phyloP scores from a whole-genome alignment of 306 rosid genomes.

The Geum urbanum region DNA sequence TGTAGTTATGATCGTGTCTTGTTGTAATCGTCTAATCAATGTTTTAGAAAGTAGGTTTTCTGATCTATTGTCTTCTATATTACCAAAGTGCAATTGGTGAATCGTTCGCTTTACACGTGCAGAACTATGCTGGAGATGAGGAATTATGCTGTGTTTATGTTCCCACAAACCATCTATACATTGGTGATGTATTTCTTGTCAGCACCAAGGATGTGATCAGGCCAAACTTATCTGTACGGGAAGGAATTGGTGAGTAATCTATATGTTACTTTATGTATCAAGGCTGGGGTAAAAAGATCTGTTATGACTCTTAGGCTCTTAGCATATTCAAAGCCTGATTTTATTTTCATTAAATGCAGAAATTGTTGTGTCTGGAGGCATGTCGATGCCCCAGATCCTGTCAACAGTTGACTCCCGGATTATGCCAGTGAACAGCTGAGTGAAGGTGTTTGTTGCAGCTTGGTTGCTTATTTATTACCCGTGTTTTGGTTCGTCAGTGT shows the following conservation, averaged over 20 bases:
- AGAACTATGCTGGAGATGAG: constrained; percentile 84
- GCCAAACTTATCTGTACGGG: constrained; percentile 84
- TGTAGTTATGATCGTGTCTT: background rate
- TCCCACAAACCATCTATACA: constrained; percentile 89
- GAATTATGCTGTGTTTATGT: constrained; percentile 85
- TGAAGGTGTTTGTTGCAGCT: constrained; percentile 24
- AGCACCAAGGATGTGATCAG: constrained; percentile 70
- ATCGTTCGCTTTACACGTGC: constrained; percentile 11
- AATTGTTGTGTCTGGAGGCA: constrained; percentile 91
- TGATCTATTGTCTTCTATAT: background rate
- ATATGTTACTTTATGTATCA: constrained; percentile 18
- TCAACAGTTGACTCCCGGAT: constrained; percentile 51
- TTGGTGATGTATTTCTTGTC: constrained; percentile 80
- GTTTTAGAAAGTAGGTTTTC: constrained; percentile 1
- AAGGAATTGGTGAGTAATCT: constrained; percentile 78
- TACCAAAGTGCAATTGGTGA: background rate
- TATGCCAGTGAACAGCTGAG: constrained; percentile 49
- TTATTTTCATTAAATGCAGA: constrained; percentile 46
- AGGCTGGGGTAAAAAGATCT: constrained; percentile 6
- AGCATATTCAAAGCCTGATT: background rate
- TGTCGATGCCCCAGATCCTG: constrained; percentile 89
- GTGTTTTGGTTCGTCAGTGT: constrained; percentile 26
- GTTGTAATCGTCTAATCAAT: background rate
- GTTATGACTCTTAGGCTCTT: background rate
- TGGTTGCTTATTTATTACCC: constrained; percentile 24